Conservation (phyloP, 2,329 filamentous ascomycete genomes). For the Plenodomus tracheiphilus region DNA sequence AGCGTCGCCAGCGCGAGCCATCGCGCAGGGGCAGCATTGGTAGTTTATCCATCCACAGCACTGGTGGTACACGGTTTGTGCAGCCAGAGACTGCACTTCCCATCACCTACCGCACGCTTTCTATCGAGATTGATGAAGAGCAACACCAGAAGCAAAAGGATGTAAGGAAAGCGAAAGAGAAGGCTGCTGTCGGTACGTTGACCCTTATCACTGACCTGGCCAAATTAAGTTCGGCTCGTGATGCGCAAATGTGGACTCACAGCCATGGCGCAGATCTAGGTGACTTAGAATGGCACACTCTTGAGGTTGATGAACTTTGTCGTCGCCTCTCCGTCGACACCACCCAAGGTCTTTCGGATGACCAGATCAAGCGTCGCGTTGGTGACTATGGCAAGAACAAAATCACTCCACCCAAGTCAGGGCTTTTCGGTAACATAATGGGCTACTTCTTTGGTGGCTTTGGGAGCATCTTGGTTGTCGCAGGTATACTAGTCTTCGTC, state of each 20-base stretch:
- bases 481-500: constrained; percentile 72
- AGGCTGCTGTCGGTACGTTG: constrained; percentile 36
- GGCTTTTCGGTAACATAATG: constrained; percentile 60
- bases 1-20: constrained; percentile 26
- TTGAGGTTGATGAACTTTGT: constrained; percentile 62
- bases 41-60: constrained; percentile 41
- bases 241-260: constrained; percentile 16
- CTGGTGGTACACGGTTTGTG: constrained; percentile 39
- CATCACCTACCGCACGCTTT: constrained; percentile 50
- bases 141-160: constrained; percentile 33
- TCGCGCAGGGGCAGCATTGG: constrained; percentile 43
- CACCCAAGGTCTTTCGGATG: constrained; percentile 61
- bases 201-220: not conserved
- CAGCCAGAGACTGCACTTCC: constrained; percentile 49
- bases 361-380: constrained; percentile 60
- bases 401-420: constrained; percentile 67
- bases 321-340: constrained; percentile 62
- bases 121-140: constrained; percentile 48
- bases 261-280: constrained; percentile 39
- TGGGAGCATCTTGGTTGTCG: constrained; percentile 69
- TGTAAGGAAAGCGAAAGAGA: constrained; percentile 38
- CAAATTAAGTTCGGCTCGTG: not conserved
- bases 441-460: constrained; percentile 80
- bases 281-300: constrained; percentile 69
- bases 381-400: constrained; percentile 68